A percentile compares a stretch with the other conserved stretches of the same genome.
Conservation (phyloP, 495 filamentous ascomycete genomes). For the Podospora sp. region DNA sequence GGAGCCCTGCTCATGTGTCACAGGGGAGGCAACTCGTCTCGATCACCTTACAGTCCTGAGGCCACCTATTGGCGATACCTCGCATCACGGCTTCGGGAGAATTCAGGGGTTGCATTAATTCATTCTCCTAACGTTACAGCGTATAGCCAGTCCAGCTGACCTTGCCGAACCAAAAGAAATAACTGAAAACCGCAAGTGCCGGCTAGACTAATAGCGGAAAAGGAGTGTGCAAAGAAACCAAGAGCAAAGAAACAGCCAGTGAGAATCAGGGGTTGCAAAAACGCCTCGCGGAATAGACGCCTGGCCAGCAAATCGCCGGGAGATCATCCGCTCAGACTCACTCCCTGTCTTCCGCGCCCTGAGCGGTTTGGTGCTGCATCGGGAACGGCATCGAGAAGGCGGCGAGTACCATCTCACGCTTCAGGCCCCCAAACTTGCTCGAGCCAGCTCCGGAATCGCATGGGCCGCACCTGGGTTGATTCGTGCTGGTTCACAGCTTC, state of each 20-base stretch:
- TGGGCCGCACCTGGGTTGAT: slow-evolving; percentile 44
- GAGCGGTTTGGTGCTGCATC: neutral
- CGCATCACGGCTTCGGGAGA: neutral
- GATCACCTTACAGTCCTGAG: neutral
- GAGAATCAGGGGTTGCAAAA: neutral
- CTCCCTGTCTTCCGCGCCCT: neutral
- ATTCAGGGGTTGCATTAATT: neutral
- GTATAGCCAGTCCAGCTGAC: neutral
- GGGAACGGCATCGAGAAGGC: neutral
- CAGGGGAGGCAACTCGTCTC: too few species aligned
- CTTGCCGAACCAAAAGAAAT: neutral
- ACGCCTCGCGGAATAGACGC: too few species aligned
- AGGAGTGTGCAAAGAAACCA: neutral
- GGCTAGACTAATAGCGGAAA: neutral
- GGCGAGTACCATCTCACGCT: slow-evolving; percentile 20
- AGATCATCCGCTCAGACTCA: neutral
- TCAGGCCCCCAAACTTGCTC: slow-evolving; percentile 46
- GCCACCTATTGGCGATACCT: neutral
- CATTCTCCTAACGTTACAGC: neutral
- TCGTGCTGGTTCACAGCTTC: slow-evolving; percentile 43
- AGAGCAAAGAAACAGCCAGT: neutral
- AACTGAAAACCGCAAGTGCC: neutral
- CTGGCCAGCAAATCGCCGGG: too few species aligned
- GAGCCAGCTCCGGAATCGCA: slow-evolving; percentile 53
- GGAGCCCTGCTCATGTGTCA: neutral